Evolutionary conservation across 257 asterid genomes (phyloP).

Genomic region (Leptodermis oblonga): DNA sequence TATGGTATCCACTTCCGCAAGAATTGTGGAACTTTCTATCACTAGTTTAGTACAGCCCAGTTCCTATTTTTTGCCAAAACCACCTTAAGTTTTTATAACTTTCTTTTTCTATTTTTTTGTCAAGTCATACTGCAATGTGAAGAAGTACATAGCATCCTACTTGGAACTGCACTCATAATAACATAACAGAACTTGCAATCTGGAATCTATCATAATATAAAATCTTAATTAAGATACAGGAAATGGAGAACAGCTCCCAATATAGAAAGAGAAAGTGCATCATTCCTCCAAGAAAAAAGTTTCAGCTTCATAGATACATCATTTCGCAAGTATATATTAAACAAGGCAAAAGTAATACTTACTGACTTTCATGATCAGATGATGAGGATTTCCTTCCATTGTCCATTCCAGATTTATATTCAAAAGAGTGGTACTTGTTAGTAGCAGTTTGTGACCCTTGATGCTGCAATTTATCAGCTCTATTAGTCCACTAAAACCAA

Average conservation of each 20-base stretch:
- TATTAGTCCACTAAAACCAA: constrained; percentile 19
- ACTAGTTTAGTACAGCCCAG: background rate
- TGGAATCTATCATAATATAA: background rate
- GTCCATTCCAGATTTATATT: constrained; percentile 62
- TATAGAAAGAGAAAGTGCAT: background rate
- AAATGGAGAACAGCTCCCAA: background rate
- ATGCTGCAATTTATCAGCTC: constrained; percentile 54
- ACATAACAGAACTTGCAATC: constrained; percentile 1
- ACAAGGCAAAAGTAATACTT: constrained; percentile 31
- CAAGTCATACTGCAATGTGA: background rate
- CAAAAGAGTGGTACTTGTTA: constrained; percentile 62
- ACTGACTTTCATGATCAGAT: constrained; percentile 91
- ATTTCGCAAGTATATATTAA: background rate
- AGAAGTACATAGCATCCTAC: background rate
- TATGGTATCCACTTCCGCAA: background rate
- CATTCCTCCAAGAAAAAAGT: background rate
- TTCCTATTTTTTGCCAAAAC: background rate
- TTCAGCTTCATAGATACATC: constrained; percentile 1
- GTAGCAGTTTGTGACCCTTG: constrained; percentile 56
- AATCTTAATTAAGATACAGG: background rate
- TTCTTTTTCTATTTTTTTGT: background rate
- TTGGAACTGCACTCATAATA: background rate
- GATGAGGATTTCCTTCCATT: constrained; percentile 66
- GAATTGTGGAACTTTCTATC: background rate
- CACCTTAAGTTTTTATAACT: background rate